Percentiles rank a stretch among this genome's conserved stretches.
phyloP scores from a whole-genome alignment of 805 yeast species.

The Kluyveromyces aestuarii region DNA sequence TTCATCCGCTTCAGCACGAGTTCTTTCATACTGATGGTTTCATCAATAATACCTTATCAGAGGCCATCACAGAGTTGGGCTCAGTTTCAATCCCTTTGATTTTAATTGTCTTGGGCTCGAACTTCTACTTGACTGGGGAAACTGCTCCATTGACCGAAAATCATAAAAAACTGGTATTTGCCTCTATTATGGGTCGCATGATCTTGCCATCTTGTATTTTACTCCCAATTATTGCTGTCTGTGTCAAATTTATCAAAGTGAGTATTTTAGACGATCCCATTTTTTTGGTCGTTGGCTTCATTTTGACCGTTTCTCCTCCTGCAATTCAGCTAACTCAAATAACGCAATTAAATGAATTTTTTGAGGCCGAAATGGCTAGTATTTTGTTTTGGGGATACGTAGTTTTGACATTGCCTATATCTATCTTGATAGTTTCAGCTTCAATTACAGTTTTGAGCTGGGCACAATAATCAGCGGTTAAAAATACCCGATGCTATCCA shows the following conservation, averaged over 20 bases:
- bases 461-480: conserved; percentile 21
- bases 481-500: too few species aligned
- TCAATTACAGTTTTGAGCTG: conserved; percentile 42
- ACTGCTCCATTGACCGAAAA: conserved; percentile 58
- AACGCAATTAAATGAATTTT: conserved; percentile 65
- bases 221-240: conserved; percentile 55
- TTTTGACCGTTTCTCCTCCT: conserved; percentile 72
- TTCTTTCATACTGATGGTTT: conserved; percentile 55
- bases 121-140: conserved; percentile 58
- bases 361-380: conserved; percentile 76
- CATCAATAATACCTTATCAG: conserved; percentile 54
- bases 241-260: conserved; percentile 53
- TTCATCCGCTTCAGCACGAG: conserved; percentile 45
- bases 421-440: conserved; percentile 61
- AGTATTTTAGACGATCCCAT: conserved; percentile 77
- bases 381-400: conserved; percentile 79
- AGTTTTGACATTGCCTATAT: conserved; percentile 64
- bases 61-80: conserved; percentile 57
- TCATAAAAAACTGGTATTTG: conserved; percentile 54
- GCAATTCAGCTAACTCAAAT: conserved; percentile 79
- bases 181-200: conserved; percentile 69
- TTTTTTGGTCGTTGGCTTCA: conserved; percentile 64
- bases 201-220: conserved; percentile 61
- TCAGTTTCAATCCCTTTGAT: conserved; percentile 71
- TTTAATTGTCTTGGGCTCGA: conserved; percentile 70